A percentile compares a stretch with the other conserved stretches of the same genome.
Conservation (phyloP, 78 protist genomes). For the Polysphondylium violaceum region DNA sequence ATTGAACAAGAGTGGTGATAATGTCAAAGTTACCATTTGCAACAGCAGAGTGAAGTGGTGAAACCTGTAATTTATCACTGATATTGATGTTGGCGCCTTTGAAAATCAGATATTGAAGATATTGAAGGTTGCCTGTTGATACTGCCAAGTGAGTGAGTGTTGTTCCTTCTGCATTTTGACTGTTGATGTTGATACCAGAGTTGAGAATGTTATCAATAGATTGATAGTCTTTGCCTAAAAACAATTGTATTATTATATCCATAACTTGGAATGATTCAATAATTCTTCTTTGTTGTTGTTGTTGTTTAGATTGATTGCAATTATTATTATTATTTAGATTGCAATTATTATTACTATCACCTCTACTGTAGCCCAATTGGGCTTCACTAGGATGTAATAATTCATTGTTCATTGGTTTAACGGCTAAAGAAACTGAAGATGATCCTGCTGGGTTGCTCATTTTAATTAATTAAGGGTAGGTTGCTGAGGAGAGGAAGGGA, state of each 20-base stretch:
- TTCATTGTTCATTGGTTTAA: too few relatives aligned
- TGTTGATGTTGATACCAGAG: constrained; percentile 12
- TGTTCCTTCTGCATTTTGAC: constrained; percentile 40
- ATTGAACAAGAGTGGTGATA: not conserved
- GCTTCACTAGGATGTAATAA: too few relatives aligned
- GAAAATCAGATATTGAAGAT: constrained; percentile 7
- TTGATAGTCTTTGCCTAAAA: not conserved
- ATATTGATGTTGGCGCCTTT: constrained; percentile 66
- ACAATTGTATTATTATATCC: constrained; percentile 49
- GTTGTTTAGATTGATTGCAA: too few relatives aligned
- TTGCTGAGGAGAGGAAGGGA: too few relatives aligned
- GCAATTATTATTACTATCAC: too few relatives aligned
- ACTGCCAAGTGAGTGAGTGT: constrained; percentile 42
- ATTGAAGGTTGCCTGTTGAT: not conserved
- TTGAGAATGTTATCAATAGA: constrained; percentile 35
- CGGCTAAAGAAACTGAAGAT: too few relatives aligned
- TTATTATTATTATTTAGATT: too few relatives aligned
- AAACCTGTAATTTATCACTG: not conserved
- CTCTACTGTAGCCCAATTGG: too few relatives aligned
- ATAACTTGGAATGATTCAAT: constrained; percentile 38
- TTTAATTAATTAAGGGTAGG: too few relatives aligned
- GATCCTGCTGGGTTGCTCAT: too few relatives aligned
- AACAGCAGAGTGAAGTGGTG: constrained; percentile 56
- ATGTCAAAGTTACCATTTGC: constrained; percentile 5
- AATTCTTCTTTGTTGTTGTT: too few relatives aligned